phyloP scores from a whole-genome alignment of 208 protist species.

The Angomonas deanei region DNA sequence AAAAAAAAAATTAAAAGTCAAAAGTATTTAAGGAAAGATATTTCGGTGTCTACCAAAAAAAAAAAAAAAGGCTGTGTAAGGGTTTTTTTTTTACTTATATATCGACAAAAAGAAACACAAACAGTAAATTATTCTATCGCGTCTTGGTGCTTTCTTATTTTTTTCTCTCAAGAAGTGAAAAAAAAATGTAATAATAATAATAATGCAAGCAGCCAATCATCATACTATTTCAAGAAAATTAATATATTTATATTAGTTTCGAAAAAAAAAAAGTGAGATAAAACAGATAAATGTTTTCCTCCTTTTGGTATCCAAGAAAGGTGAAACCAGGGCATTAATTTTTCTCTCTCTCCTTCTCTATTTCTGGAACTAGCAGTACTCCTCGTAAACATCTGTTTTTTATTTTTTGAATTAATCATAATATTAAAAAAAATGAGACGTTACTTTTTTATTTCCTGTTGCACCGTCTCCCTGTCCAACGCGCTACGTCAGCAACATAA shows the following conservation, averaged over 20 bases:
- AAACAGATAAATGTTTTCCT: background rate
- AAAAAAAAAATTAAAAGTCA: too few species aligned
- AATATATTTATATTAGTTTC: background rate
- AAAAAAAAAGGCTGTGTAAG: constrained; percentile 5
- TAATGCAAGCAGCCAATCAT: background rate
- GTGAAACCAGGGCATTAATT: background rate
- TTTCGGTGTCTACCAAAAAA: constrained; percentile 4
- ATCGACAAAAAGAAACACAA: background rate
- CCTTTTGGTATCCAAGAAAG: background rate
- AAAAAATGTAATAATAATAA: constrained; percentile 2
- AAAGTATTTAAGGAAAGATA: too few species aligned
- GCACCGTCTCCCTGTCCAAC: background rate
- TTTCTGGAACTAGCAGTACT: too few species aligned
- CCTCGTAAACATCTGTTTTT: too few species aligned
- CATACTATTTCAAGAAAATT: background rate
- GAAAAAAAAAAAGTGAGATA: constrained; percentile 14
- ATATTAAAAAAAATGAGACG: too few species aligned
- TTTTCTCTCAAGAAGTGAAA: constrained; percentile 3
- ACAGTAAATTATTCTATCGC: background rate
- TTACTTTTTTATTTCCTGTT: too few species aligned
- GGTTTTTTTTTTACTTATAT: too few species aligned
- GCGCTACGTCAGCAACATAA: background rate
- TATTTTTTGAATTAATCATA: too few species aligned
- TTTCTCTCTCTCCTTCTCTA: too few species aligned
- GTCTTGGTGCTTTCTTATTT: background rate